Evolutionary conservation across 2,329 filamentous ascomycete genomes (phyloP).

Genomic region (Gnomoniopsis smithogilvyi): DNA sequence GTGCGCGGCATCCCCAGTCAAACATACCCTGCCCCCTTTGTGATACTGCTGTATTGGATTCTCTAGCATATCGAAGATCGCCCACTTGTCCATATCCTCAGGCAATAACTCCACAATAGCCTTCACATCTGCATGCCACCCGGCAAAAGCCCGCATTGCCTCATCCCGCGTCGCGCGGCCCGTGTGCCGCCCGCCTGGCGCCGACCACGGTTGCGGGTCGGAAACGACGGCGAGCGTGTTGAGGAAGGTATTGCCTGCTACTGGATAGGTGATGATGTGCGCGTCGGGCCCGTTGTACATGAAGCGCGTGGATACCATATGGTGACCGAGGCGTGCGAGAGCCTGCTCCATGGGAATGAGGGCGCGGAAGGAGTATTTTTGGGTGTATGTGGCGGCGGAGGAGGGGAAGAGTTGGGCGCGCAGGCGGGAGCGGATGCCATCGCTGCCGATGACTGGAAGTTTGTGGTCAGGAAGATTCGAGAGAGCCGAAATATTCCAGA

Average conservation of each 20-base stretch:
- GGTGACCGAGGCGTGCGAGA: constrained; percentile 41
- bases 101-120: constrained; percentile 42
- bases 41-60: constrained; percentile 42
- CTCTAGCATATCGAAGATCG: constrained; percentile 49
- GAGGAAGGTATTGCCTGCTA: constrained; percentile 52
- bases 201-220: constrained; percentile 34
- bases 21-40: constrained; percentile 38
- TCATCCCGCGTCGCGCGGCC: constrained; percentile 35
- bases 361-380: constrained; percentile 60
- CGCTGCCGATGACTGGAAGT: constrained; percentile 53
- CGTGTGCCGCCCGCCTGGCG: constrained; percentile 24
- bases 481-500: no score
- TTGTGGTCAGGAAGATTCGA: neutral
- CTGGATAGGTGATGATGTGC: constrained; percentile 60
- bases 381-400: constrained; percentile 42
- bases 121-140: constrained; percentile 38
- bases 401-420: constrained; percentile 46
- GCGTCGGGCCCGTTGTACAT: constrained; percentile 56
- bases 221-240: constrained; percentile 52
- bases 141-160: constrained; percentile 35
- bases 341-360: constrained; percentile 58
- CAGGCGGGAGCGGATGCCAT: constrained; percentile 59
- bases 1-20: constrained; percentile 57
- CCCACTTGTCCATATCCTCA: constrained; percentile 50
- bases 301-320: constrained; percentile 45